Evolutionary conservation across 352 stramenopile species (phyloP).

Genomic region (Plasmopara viticola): DNA sequence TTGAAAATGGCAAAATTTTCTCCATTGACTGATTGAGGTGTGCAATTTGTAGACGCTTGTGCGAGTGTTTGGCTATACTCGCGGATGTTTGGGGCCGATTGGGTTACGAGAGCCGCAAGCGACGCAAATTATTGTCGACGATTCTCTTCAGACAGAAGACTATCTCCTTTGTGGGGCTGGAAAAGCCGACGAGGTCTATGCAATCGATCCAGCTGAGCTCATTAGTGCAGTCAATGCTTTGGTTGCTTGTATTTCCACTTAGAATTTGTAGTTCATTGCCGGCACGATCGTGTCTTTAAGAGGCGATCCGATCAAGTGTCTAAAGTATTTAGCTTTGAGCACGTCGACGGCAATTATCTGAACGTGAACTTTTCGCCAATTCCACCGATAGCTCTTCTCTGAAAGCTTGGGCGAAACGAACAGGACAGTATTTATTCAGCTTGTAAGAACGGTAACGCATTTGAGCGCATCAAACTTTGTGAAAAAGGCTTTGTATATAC

Average conservation of each 20-base stretch:
- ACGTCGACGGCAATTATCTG: too few relatives aligned
- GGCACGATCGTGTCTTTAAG: too few relatives aligned
- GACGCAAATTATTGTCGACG: slow-evolving; percentile 53
- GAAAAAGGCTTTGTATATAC: too few relatives aligned
- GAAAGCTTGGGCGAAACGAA: too few relatives aligned
- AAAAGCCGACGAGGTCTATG: slow-evolving; percentile 38
- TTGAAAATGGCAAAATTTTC: neutral
- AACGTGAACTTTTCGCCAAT: too few relatives aligned
- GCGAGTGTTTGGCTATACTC: slow-evolving; percentile 57
- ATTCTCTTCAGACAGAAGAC: slow-evolving; percentile 14
- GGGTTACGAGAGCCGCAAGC: slow-evolving; percentile 43
- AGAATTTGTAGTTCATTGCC: neutral
- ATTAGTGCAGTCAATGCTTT: slow-evolving; percentile 8
- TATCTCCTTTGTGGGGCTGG: slow-evolving; percentile 51
- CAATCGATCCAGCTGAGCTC: slow-evolving; percentile 25
- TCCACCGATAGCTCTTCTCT: too few relatives aligned
- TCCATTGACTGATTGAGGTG: neutral
- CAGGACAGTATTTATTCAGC: too few relatives aligned
- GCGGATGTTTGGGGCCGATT: slow-evolving; percentile 56
- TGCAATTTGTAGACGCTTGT: slow-evolving; percentile 34
- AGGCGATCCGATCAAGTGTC: too few relatives aligned
- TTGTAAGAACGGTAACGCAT: too few relatives aligned
- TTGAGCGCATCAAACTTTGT: too few relatives aligned
- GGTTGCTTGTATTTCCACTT: slow-evolving; percentile 18
- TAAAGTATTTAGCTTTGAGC: too few relatives aligned